phyloP scores from a whole-genome alignment of 2,329 filamentous ascomycete genomes.

The Stagonosporopsis chrysanthemi region DNA sequence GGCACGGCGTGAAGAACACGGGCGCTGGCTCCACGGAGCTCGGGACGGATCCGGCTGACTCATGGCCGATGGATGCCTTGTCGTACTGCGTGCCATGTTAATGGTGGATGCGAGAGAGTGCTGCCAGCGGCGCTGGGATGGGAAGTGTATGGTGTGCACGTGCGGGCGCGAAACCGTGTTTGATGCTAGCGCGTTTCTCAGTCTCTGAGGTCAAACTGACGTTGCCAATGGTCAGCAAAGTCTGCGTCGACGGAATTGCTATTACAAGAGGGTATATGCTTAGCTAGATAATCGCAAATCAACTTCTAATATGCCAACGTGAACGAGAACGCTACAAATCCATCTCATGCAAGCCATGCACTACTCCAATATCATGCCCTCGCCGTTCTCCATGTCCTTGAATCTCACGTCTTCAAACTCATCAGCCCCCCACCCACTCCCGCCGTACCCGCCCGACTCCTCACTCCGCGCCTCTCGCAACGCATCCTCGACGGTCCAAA shows the following conservation, averaged over 20 bases:
- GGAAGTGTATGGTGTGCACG: not conserved
- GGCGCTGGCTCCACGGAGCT: not conserved
- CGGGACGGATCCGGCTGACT: not conserved
- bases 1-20: not conserved
- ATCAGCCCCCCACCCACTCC: slow-evolving; percentile 22
- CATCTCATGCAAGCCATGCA: not conserved
- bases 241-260: too few relatives aligned
- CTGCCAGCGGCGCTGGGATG: not conserved
- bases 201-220: too few relatives aligned
- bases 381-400: slow-evolving; percentile 63
- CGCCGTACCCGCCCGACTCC: slow-evolving; percentile 46
- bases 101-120: not conserved
- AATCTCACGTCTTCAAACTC: slow-evolving; percentile 56
- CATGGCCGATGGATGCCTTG: not conserved
- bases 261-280: not conserved
- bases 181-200: not conserved
- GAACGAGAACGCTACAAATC: not conserved
- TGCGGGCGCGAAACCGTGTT: not conserved
- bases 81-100: not conserved
- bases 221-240: too few relatives aligned
- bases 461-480: slow-evolving; percentile 56
- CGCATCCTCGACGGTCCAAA: slow-evolving; percentile 56
- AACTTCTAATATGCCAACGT: not conserved
- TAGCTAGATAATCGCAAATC: not conserved
- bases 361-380: slow-evolving; percentile 60